A percentile compares a stretch with the other conserved stretches of the same genome.
These are phyloP conservation scores for Neoarthrinium moseri DNA, from an alignment of 2,329 filamentous ascomycete species.

Conservation along the genomic window DNA sequence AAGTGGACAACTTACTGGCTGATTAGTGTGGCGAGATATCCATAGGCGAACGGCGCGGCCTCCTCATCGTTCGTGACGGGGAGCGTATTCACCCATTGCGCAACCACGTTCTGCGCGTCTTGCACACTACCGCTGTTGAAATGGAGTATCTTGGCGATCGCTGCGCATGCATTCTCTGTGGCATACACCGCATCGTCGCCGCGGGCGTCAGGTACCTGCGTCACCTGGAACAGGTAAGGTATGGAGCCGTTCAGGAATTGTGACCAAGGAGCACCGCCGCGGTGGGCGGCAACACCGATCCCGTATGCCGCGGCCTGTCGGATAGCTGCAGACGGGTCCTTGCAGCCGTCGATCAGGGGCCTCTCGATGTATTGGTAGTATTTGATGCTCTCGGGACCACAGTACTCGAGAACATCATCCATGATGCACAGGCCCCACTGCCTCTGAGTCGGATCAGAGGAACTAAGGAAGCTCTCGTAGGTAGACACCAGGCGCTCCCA, in stretches of 20 bases:
- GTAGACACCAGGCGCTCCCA: constrained; percentile 86
- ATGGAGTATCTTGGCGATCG: constrained; percentile 94
- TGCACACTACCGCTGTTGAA: constrained; percentile 77
- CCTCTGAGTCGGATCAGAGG: constrained; percentile 81
- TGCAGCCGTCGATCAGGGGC: constrained; percentile 82
- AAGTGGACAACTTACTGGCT: constrained; percentile 71
- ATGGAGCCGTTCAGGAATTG: constrained; percentile 81
- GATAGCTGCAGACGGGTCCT: constrained; percentile 83
- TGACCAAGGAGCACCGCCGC: constrained; percentile 83
- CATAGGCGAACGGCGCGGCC: constrained; percentile 93
- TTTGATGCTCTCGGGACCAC: constrained; percentile 80
- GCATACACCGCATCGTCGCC: constrained; percentile 94
- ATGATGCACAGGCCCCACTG: constrained; percentile 99
- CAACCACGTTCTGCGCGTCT: constrained; percentile 72
- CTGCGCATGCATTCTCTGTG: constrained; percentile 86
- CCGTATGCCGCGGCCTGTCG: constrained; percentile 91
- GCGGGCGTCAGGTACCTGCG: constrained; percentile 76
- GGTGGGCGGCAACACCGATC: constrained; percentile 91
- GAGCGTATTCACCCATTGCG: constrained; percentile 87
- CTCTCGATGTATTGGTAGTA: constrained; percentile 86
- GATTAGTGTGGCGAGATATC: constrained; percentile 87
- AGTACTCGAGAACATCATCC: constrained; percentile 97
- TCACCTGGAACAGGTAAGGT: constrained; percentile 81
- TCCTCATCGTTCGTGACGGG: constrained; percentile 95
- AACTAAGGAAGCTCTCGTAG: constrained; percentile 82